Base-by-base conservation (phyloP, 2,329 filamentous ascomycete genomes). In the Colletotrichum musae region DNA sequence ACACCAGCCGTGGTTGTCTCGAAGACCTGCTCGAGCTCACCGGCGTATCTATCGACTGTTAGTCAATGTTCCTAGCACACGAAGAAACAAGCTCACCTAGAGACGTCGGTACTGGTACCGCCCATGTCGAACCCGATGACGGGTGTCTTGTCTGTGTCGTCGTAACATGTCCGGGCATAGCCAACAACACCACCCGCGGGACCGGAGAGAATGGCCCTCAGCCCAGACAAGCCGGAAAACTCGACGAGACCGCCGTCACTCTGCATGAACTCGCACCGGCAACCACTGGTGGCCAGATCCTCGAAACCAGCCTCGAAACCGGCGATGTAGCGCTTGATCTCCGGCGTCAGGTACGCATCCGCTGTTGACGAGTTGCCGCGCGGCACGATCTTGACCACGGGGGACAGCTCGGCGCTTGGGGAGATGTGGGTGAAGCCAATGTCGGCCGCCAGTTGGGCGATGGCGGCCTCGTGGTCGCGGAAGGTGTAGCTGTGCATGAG, bases 111-210 rank as follows among this genome's bases (percentile, higher is more conserved):
- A 47, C 88, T 91, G 1, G 92, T 94, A 16, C 92, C 92, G 6
- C 81, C 81, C 79, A 81, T 94, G 72, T 94, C 92, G 72, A 94
- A 94, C 0, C 92, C 92, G 72, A 94, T 94, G 2, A 94, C 88
- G 0, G 92, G 92, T 0, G 83, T 91, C 72, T 87, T 88, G 41
- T 90, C 91, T 10, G 88, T 81, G 0, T 88, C 84, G 67, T 94
- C 92, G 78, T 91, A 94, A 2, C 89, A 92, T 0, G 92, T 94
- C n/a, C 91, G 83, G 2, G 92, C 91, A 77, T 93, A 93, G 3
- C 92, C 92, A 1, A 94, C 91, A 0, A 94, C 92, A 54, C 92
- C 92, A n/a, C 92, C 92, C n/a, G 92, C 92, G 5, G 92, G 92
- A 0, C 92, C 92, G 3, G 90, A 93, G 0, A 94, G 78, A 48